These are phyloP conservation scores for Adansonia digitata DNA, from an alignment of 345 rosid species.

Conservation along the genomic window DNA sequence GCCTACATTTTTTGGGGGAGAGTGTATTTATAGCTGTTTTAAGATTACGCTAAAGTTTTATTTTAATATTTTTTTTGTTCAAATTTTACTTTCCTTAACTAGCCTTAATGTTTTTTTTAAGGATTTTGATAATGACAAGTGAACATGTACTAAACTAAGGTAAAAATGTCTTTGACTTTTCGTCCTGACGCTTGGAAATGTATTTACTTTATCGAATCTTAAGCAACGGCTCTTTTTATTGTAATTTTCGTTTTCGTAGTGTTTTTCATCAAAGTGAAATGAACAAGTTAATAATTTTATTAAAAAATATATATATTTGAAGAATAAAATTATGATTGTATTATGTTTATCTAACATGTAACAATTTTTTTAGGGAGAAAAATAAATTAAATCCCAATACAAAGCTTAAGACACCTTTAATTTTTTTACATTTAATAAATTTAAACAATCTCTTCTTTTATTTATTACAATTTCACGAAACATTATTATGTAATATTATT, in stretches of 20 bases:
- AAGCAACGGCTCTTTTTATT: constrained; percentile 17
- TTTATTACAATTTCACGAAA: too few relatives aligned
- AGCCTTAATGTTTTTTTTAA: not conserved
- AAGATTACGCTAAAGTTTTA: constrained; percentile 14
- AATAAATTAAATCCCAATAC: too few relatives aligned
- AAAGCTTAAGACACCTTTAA: too few relatives aligned
- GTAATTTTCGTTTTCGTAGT: not conserved
- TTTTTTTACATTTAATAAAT: too few relatives aligned
- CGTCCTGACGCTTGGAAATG: not conserved
- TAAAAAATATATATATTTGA: too few relatives aligned
- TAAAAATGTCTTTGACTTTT: not conserved
- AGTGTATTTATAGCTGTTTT: constrained; percentile 36
- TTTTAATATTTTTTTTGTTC: not conserved
- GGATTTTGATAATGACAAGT: not conserved
- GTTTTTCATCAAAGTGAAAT: too few relatives aligned
- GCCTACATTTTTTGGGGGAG: not conserved
- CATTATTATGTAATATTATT: not conserved
- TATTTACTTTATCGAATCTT: not conserved
- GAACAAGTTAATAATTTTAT: too few relatives aligned
- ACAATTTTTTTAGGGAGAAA: too few relatives aligned
- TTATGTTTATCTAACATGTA: too few relatives aligned
- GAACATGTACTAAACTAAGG: not conserved
- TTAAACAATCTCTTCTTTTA: too few relatives aligned
- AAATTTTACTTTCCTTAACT: not conserved
- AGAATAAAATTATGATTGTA: too few relatives aligned